phyloP scores from a whole-genome alignment of 805 yeast species.

The Nakazawaea peltata region DNA sequence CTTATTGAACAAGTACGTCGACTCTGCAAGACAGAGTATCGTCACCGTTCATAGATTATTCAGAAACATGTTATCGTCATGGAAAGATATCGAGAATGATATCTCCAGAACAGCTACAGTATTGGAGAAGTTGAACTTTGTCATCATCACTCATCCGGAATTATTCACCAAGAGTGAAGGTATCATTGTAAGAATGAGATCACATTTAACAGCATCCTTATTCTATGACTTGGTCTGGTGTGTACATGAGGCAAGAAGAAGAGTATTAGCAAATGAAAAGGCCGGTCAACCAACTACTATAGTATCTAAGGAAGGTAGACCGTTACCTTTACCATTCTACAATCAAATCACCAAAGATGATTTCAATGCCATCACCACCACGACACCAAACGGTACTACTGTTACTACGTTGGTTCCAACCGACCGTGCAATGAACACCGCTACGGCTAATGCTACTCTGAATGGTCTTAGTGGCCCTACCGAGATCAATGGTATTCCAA shows the following conservation, averaged over 20 bases:
- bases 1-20: constrained; percentile 65
- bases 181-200: constrained; percentile 80
- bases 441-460: constrained; percentile 48
- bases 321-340: constrained; percentile 80
- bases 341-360: constrained; percentile 87
- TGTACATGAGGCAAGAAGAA: constrained; percentile 85
- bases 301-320: constrained; percentile 27
- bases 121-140: constrained; percentile 81
- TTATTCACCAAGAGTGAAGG: constrained; percentile 65
- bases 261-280: constrained; percentile 35
- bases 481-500: constrained; percentile 30
- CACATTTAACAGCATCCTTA: constrained; percentile 84
- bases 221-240: constrained; percentile 93
- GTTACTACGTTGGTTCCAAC: constrained; percentile 86
- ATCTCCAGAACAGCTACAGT: constrained; percentile 88
- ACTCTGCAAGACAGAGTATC: constrained; percentile 85
- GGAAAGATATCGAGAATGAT: constrained; percentile 88
- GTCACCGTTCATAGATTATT: constrained; percentile 87
- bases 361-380: constrained; percentile 74
- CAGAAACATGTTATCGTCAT: constrained; percentile 82
- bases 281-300: constrained; percentile 10
- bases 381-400: constrained; percentile 90
- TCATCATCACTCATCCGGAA: constrained; percentile 80
- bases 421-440: constrained; percentile 60
- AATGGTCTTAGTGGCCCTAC: constrained; percentile 44